phyloP scores from a whole-genome alignment of 2,329 filamentous ascomycete genomes.

The Colletotrichum phormii region DNA sequence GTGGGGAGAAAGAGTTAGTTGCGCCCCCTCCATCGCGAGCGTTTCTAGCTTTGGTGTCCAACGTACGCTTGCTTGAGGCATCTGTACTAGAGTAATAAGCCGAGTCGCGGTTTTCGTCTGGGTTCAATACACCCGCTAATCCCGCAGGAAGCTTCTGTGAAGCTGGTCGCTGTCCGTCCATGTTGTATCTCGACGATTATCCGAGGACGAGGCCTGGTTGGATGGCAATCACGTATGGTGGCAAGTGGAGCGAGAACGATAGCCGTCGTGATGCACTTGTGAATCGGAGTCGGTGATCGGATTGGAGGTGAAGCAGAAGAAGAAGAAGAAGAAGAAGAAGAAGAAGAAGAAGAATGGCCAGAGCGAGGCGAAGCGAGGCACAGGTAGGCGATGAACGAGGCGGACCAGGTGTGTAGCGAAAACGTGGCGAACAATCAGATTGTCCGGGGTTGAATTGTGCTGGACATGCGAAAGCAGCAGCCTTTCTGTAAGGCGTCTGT shows the following conservation, averaged over 20 bases:
- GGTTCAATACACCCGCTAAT: constrained; percentile 63
- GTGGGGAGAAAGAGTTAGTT: constrained; percentile 29
- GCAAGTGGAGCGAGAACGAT: not conserved
- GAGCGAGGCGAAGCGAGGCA: not conserved
- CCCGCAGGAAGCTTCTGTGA: constrained; percentile 61
- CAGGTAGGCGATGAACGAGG: not conserved
- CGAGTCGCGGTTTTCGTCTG: constrained; percentile 59
- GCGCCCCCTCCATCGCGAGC: not conserved
- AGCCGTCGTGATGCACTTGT: not conserved
- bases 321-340: not conserved
- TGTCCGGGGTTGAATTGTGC: constrained; percentile 10
- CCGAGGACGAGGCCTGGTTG: not conserved
- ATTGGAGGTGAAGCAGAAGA: not conserved
- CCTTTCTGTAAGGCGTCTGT: constrained; percentile 20
- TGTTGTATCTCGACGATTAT: constrained; percentile 9
- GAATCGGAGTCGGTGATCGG: not conserved
- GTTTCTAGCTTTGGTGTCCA: constrained; percentile 34
- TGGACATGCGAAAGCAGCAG: constrained; percentile 27
- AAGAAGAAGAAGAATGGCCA: not conserved
- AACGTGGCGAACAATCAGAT: constrained; percentile 20
- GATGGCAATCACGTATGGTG: not conserved
- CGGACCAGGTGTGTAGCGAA: not conserved
- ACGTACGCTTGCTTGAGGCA: constrained; percentile 56
- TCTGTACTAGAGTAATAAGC: constrained; percentile 58
- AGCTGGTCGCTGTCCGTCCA: constrained; percentile 37